Evolutionary conservation across 495 filamentous ascomycete genomes (phyloP), one percentile per base, ranked within the genome.

Genomic region (Bacidia rubella): DNA sequence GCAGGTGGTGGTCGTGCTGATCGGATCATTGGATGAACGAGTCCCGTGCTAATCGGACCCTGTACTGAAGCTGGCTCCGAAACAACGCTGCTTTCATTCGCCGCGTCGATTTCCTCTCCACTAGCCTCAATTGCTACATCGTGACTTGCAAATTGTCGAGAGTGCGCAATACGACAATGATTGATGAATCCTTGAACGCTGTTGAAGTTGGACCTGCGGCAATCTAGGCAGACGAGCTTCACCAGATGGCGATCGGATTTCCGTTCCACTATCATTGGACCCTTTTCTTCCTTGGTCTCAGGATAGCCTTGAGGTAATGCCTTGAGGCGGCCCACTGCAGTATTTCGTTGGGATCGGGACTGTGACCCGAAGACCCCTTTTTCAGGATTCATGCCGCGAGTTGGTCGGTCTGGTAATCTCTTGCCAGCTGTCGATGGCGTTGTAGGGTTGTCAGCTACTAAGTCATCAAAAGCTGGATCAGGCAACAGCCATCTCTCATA

Each of bases 131-230:
- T 92, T 40, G 92, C 92, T 50, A 86, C 87, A 62, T 96, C 90
- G 60, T 98, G 92, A 60, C 87, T 96, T 60, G 87, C 83, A 69
- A 86, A 96, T 49, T 89, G 87, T 47, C 87, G 77, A 54, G 80
- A 82, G 66, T 98, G 92, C 9, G 90, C 87, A 52, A 98, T 96
- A 40, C 92, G 88, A 61, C 89, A 96, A 61, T 98, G 92, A 59
- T 98, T 98, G 70, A 98, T 90, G 62, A 98, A 97, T 2, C 92
- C 92, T 65, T 98, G 92, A 1, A 87, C 87, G 65, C 88, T 95
- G 42, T 84, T 88, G 65, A 96, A 97, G 63, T 96, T 85, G 67
- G 83, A 83, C 51, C 87, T 73, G 40, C 86, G 77, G 61, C 92
- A 98, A 62, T 92, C 84, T 47, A 89, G 72, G 68, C 92, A 98